Conservation (phyloP, 2,329 filamentous ascomycete genomes). For the Myriangium duriaei region DNA sequence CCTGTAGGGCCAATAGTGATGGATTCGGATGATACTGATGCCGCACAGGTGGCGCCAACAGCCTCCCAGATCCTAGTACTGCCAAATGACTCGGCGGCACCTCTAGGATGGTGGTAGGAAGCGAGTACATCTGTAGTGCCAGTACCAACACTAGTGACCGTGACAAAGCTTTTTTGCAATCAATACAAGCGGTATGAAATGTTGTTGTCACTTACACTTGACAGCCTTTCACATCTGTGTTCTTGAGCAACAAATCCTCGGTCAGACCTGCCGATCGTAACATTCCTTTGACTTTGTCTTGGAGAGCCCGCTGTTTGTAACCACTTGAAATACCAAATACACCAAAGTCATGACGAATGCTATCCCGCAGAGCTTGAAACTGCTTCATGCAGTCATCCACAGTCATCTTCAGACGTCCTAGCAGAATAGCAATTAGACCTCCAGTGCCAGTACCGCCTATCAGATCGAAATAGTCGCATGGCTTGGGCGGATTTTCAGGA, state of each 20-base stretch:
- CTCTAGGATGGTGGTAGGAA: constrained; percentile 22
- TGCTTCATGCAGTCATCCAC: constrained; percentile 13
- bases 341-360: constrained; percentile 11
- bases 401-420: constrained; percentile 40
- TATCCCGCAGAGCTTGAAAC: constrained; percentile 5
- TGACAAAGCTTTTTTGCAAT: constrained; percentile 1
- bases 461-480: constrained; percentile 95
- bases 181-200: too few species aligned
- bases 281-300: constrained; percentile 12
- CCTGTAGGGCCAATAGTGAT: constrained; percentile 26
- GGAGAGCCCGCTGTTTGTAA: constrained; percentile 2
- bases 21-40: constrained; percentile 20
- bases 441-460: constrained; percentile 93
- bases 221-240: constrained; percentile 76
- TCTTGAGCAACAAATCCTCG: too few species aligned
- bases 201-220: too few species aligned
- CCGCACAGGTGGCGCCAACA: constrained; percentile 21
- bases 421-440: constrained; percentile 56
- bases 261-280: too few species aligned
- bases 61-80: constrained; percentile 21
- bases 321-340: background rate
- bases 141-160: background rate
- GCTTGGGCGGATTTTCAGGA: constrained; percentile 50
- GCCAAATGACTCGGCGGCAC: constrained; percentile 19
- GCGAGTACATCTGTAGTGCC: too few species aligned